A percentile compares a stretch with the other conserved stretches of the same genome.
Evolutionary conservation across 2,329 filamentous ascomycete species (phyloP).

Genomic region (Microascus cirrosus): DNA sequence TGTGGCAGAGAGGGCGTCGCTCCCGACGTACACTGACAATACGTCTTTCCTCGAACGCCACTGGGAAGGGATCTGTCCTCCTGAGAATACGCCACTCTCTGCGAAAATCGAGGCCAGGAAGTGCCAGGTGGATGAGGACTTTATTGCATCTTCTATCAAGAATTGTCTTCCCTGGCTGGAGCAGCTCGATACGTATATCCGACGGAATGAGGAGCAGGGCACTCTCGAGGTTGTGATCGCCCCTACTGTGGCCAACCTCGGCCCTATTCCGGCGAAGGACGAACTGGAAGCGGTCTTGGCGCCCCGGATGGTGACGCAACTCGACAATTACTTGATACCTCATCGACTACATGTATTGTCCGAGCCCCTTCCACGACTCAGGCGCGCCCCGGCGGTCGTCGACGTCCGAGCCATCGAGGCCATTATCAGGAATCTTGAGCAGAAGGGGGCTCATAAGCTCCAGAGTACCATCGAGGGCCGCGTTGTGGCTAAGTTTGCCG

Average conservation of each 20-base stretch:
- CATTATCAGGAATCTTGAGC: slow-evolving; percentile 14
- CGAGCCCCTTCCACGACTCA: slow-evolving; percentile 18
- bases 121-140: slow-evolving; percentile 20
- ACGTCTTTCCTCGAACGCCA: slow-evolving; percentile 32
- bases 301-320: slow-evolving; percentile 7
- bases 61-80: slow-evolving; percentile 36
- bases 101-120: slow-evolving; percentile 22
- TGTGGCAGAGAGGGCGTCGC: slow-evolving; percentile 32
- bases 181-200: slow-evolving; percentile 6
- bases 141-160: slow-evolving; percentile 13
- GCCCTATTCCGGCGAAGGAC: neutral
- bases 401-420: slow-evolving; percentile 23
- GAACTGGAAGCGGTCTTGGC: neutral
- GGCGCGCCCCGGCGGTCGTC: slow-evolving; percentile 16
- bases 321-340: slow-evolving; percentile 26
- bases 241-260: neutral
- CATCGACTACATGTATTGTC: slow-evolving; percentile 20
- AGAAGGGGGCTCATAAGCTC: slow-evolving; percentile 12
- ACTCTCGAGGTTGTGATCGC: slow-evolving; percentile 4
- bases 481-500: slow-evolving; percentile 30
- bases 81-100: slow-evolving; percentile 31
- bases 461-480: slow-evolving; percentile 19
- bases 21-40: slow-evolving; percentile 31
- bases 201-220: slow-evolving; percentile 6
- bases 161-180: slow-evolving; percentile 2